Conservation (phyloP, 441 rosid genomes). For the Capsella rubella region DNA sequence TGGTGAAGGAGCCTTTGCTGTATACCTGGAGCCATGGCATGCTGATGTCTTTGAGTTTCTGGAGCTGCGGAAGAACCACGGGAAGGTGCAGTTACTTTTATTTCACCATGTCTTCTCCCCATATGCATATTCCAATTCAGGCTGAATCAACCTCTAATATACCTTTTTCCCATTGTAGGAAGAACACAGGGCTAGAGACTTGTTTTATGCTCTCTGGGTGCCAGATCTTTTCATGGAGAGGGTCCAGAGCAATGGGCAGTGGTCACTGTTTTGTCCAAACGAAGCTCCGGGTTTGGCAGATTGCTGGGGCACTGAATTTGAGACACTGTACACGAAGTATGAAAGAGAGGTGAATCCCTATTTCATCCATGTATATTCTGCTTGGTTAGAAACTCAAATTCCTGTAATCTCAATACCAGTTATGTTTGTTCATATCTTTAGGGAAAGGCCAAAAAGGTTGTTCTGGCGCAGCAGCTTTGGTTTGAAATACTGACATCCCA, state of each 20-base stretch:
- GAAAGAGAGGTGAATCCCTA: constrained; percentile 59
- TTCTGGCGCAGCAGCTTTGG: constrained; percentile 78
- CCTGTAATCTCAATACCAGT: not conserved
- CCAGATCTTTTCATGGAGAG: constrained; percentile 91
- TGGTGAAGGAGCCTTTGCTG: constrained; percentile 85
- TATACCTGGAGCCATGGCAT: constrained; percentile 96
- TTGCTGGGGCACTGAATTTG: constrained; percentile 82
- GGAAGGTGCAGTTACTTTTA: constrained; percentile 56
- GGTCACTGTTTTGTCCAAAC: constrained; percentile 84
- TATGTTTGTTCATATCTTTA: constrained; percentile 25
- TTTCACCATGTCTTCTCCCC: not conserved
- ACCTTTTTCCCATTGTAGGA: constrained; percentile 51
- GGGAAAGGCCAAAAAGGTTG: constrained; percentile 78
- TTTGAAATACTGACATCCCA: constrained; percentile 82
- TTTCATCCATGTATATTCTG: constrained; percentile 1
- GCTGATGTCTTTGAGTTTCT: constrained; percentile 85
- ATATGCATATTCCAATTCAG: not conserved
- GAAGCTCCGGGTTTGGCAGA: constrained; percentile 85
- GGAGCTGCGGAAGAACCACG: constrained; percentile 84
- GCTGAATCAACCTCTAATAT: not conserved
- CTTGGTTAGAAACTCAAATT: not conserved
- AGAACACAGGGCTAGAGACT: constrained; percentile 85
- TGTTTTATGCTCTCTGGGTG: constrained; percentile 81
- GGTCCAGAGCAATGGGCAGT: constrained; percentile 66
- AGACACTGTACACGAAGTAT: constrained; percentile 59